Evolutionary conservation across 306 rosid species (phyloP).

Genomic region (Cercis canadensis): DNA sequence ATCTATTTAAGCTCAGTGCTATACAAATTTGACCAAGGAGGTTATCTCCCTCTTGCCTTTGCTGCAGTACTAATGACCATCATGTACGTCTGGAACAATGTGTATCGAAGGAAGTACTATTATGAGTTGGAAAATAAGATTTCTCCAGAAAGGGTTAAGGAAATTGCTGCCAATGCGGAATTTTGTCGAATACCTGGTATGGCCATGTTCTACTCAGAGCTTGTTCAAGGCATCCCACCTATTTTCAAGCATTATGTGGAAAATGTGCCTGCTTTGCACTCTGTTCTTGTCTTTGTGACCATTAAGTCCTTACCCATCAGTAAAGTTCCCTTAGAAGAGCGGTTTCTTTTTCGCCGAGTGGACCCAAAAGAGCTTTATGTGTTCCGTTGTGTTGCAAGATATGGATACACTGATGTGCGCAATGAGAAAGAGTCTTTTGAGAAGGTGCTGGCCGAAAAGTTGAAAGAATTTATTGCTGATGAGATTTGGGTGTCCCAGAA

Average conservation of each 20-base stretch:
- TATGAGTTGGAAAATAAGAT: conserved; percentile 65
- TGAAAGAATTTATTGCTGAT: conserved; percentile 50
- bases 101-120: conserved; percentile 63
- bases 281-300: conserved; percentile 65
- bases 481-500: conserved; percentile 27
- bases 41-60: conserved; percentile 82
- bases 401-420: conserved; percentile 69
- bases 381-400: conserved; percentile 71
- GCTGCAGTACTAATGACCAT: conserved; percentile 57
- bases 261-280: conserved; percentile 75
- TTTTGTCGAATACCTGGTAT: conserved; percentile 58
- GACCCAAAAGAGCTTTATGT: conserved; percentile 61
- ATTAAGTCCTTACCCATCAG: conserved; percentile 78
- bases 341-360: conserved; percentile 64
- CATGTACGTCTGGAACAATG: conserved; percentile 80
- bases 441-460: conserved; percentile 49
- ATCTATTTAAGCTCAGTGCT: conserved; percentile 72
- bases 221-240: conserved; percentile 91
- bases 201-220: conserved; percentile 80
- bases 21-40: conserved; percentile 84
- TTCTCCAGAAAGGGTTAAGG: conserved; percentile 54
- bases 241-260: conserved; percentile 71
- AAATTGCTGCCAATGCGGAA: conserved; percentile 28
- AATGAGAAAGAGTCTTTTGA: conserved; percentile 70
- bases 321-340: conserved; percentile 61